Base-by-base conservation (phyloP, 2,329 filamentous ascomycete species). In the Diatrype stigma region DNA sequence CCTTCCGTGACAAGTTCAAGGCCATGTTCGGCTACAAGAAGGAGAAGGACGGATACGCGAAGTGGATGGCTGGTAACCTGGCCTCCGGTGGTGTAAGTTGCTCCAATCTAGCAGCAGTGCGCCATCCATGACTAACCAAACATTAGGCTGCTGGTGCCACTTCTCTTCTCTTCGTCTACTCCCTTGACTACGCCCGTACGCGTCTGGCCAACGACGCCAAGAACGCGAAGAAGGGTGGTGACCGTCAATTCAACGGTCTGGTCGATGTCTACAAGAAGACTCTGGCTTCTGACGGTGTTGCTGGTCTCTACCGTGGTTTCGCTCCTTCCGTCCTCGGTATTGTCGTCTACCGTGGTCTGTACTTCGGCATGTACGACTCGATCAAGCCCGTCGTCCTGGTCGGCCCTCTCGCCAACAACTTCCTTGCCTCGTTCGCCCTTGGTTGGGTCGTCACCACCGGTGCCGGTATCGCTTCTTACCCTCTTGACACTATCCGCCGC, bases 1-100 rank as follows among this genome's bases (percentile, higher is more conserved):
- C 94, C 76, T 99, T 99, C 94, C 94, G 94, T 79, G 94, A 99
- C 80, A 96, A 95, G 87, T 99, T 96, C 91, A 99, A 99, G 91
- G 84, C 88, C 73, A 95, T 99, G 92, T 99, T 99, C 87, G 89
- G 90, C 74, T 99, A 90, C 91, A 99, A 97, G 91, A 97, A 97
- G 89, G 94, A 99, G 61, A 87, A 87, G 80, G 94, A 99, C 77
- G 94, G 94, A 72, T 99, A 99, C 79, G 82, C 79, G 74, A 91
- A 92, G 88, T 99, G 94, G 94, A 97, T 99, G 94, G 84, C 82
- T 66, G 94, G 94, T 85, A 99, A 99, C 90, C 83, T 99, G 80
- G 94, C 94, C 74, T 99, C 94, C 71, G 94, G 94, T 90, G 94
- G 94, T 96, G 91, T 90, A 89, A 75, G 86, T 87, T 67, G 48